Evolutionary conservation across 805 yeast species (phyloP).

Genomic region (Isabelozyma gotoi): DNA sequence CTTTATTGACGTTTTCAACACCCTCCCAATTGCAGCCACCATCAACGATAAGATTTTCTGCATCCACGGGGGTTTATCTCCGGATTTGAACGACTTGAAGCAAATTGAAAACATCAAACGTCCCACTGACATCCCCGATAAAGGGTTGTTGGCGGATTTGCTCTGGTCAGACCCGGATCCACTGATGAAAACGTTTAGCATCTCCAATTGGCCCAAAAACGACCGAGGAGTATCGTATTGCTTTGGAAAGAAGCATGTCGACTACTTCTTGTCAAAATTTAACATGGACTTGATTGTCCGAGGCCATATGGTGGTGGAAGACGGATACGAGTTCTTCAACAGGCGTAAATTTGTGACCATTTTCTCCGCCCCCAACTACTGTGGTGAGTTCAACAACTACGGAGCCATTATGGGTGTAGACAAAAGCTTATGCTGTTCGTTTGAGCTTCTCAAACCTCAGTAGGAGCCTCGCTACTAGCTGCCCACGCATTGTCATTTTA

Average conservation of each 20-base stretch:
- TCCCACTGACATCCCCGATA: slow-evolving; percentile 84
- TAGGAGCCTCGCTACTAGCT: no score
- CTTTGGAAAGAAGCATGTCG: slow-evolving; percentile 73
- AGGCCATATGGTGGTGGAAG: slow-evolving; percentile 90
- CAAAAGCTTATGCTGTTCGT: slow-evolving; percentile 65
- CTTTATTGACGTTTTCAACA: slow-evolving; percentile 56
- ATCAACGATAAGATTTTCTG: slow-evolving; percentile 58
- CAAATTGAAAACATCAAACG: slow-evolving; percentile 71
- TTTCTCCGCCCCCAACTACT: slow-evolving; percentile 80
- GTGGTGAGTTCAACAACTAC: slow-evolving; percentile 79
- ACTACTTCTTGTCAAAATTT: slow-evolving; percentile 61
- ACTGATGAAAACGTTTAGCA: slow-evolving; percentile 24
- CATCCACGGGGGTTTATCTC: slow-evolving; percentile 75
- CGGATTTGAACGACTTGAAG: slow-evolving; percentile 60
- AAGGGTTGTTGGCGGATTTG: slow-evolving; percentile 73
- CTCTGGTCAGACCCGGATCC: slow-evolving; percentile 83
- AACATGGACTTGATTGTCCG: slow-evolving; percentile 76
- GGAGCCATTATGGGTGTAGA: slow-evolving; percentile 80
- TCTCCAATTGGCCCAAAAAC: slow-evolving; percentile 70
- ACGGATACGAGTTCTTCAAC: slow-evolving; percentile 81
- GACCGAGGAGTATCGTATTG: slow-evolving; percentile 83
- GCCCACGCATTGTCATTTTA: background rate
- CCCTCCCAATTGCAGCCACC: slow-evolving; percentile 62
- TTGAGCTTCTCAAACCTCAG: slow-evolving; percentile 64
- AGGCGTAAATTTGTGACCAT: slow-evolving; percentile 74